Evolutionary conservation across 2,329 filamentous ascomycete species (phyloP).

Genomic region (Byssoonygena ceratinophila): DNA sequence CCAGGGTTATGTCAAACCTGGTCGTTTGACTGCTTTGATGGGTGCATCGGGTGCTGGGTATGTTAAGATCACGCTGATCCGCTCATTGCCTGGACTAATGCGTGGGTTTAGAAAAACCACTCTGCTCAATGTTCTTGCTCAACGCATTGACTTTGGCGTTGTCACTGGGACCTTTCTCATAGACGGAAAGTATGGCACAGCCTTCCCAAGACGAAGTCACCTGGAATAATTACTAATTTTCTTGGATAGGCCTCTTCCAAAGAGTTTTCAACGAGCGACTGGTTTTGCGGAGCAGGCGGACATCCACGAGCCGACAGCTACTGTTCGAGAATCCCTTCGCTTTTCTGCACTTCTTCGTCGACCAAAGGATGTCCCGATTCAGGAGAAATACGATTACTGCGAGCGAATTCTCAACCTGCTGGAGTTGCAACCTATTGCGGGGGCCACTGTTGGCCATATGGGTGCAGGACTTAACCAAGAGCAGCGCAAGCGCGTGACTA

Average conservation of each 20-base stretch:
- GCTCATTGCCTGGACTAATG: background rate
- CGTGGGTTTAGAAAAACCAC: slow-evolving; percentile 39
- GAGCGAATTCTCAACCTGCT: slow-evolving; percentile 59
- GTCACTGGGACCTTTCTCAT: slow-evolving; percentile 38
- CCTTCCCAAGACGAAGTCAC: background rate
- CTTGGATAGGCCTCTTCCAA: slow-evolving; percentile 30
- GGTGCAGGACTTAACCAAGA: slow-evolving; percentile 54
- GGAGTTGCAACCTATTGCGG: slow-evolving; percentile 57
- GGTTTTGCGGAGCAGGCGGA: slow-evolving; percentile 55
- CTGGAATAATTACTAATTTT: background rate
- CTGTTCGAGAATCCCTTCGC: slow-evolving; percentile 54
- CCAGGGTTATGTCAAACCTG: slow-evolving; percentile 64
- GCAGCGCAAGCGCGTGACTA: slow-evolving; percentile 57
- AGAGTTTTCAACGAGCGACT: slow-evolving; percentile 44
- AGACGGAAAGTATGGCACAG: slow-evolving; percentile 32
- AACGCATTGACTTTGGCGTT: slow-evolving; percentile 37
- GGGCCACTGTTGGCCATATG: slow-evolving; percentile 51
- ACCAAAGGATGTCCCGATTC: slow-evolving; percentile 43
- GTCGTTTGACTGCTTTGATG: slow-evolving; percentile 69
- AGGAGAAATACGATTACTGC: slow-evolving; percentile 58
- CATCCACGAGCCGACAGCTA: slow-evolving; percentile 55
- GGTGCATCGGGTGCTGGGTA: slow-evolving; percentile 55
- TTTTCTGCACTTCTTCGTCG: slow-evolving; percentile 58
- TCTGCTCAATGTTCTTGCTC: slow-evolving; percentile 38
- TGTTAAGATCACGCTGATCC: slow-evolving; percentile 10